phyloP scores from a whole-genome alignment of 139 green algal genomes.

The Desmodesmus armatus region DNA sequence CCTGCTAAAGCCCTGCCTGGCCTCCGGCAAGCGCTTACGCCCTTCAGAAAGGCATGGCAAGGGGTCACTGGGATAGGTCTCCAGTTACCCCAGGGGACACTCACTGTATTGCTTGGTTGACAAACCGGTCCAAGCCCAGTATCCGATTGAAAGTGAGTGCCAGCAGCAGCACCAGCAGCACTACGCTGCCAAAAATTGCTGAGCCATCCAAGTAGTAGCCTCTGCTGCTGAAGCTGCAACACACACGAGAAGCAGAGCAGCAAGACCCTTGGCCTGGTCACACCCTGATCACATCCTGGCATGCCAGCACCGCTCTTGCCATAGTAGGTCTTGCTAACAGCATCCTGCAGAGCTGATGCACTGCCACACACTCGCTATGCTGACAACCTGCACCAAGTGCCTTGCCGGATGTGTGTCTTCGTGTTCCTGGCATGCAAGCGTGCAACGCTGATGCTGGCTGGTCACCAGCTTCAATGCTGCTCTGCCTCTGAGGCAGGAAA shows the following conservation, averaged over 20 bases:
- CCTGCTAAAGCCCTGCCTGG: neutral
- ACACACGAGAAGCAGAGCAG: conserved; percentile 14
- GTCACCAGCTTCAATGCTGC: neutral
- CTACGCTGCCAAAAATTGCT: conserved; percentile 23
- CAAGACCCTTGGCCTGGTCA: neutral
- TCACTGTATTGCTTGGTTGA: conserved; percentile 14
- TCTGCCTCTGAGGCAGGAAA: neutral
- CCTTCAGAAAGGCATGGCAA: neutral
- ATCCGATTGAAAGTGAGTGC: conserved; percentile 23
- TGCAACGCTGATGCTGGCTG: neutral
- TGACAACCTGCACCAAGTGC: neutral
- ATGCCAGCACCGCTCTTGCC: neutral
- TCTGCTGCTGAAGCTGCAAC: conserved; percentile 27
- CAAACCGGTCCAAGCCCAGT: conserved; percentile 33
- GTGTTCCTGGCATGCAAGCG: too few relatives aligned
- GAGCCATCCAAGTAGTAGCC: conserved; percentile 34
- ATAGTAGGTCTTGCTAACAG: neutral
- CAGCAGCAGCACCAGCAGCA: conserved; percentile 41
- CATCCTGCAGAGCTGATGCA: neutral
- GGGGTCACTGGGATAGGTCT: neutral
- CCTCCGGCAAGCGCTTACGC: neutral
- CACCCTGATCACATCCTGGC: too few relatives aligned
- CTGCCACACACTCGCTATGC: neutral
- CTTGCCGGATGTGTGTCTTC: neutral
- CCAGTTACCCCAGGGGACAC: neutral